phyloP scores from a whole-genome alignment of 768 basidiomycete species.

The Boletus vermiculosoides region DNA sequence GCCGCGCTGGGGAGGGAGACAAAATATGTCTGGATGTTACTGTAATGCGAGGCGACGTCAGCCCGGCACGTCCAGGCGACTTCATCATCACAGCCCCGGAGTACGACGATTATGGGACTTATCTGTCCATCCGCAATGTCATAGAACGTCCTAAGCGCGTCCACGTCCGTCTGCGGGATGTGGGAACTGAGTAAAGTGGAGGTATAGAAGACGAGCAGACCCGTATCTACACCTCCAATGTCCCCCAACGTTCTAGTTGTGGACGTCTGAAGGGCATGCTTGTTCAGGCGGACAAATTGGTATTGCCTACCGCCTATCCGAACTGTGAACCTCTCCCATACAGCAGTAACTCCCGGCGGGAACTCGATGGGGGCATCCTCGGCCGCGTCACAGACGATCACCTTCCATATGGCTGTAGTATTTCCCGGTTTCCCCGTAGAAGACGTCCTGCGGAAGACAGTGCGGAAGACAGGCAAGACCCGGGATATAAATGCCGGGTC shows the following conservation, averaged over 20 bases:
- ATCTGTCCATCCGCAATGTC: background rate
- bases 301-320: background rate
- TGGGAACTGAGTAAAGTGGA: background rate
- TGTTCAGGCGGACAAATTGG: background rate
- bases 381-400: background rate
- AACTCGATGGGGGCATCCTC: background rate
- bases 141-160: background rate
- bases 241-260: background rate
- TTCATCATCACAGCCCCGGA: background rate
- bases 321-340: background rate
- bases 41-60: background rate
- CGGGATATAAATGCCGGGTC: background rate
- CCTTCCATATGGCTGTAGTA: background rate
- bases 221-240: background rate
- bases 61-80: background rate
- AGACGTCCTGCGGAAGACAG: background rate
- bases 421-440: background rate
- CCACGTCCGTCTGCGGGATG: background rate
- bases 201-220: background rate
- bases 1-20: background rate
- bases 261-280: background rate
- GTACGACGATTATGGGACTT: conserved; percentile 1
- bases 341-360: background rate
- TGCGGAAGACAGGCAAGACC: background rate
- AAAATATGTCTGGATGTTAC: background rate